These are phyloP conservation scores for Cnidoscolus chayamansa DNA, from an alignment of 441 rosid genomes.

Conservation along the genomic window DNA sequence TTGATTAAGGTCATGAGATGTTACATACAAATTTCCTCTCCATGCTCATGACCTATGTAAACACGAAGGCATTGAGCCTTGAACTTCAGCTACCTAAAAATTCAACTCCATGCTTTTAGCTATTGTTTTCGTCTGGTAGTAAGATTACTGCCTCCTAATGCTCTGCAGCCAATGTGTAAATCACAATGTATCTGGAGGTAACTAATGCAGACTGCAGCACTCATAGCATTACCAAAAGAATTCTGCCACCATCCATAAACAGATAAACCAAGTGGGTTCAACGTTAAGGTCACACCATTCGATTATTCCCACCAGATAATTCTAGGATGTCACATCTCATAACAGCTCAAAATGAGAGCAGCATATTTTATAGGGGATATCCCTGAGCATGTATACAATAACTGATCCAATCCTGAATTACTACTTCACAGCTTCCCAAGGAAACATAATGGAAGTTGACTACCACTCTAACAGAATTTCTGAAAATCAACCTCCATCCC, in stretches of 20 bases:
- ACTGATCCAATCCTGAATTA: conserved; percentile 18
- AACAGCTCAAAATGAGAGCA: conserved; percentile 9
- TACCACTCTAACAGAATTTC: conserved; percentile 16
- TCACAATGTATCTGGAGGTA: conserved; percentile 2
- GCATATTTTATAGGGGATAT: conserved; percentile 1
- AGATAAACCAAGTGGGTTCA: conserved; percentile 3
- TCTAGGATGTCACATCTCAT: conserved; percentile 9
- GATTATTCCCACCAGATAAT: conserved; percentile 14
- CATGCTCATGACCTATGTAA: conserved; percentile 21
- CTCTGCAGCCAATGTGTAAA: conserved; percentile 6
- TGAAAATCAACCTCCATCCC: conserved; percentile 20
- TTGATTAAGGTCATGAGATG: conserved; percentile 13
- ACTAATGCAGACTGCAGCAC: conserved; percentile 4
- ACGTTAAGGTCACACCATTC: neutral
- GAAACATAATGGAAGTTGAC: conserved; percentile 5
- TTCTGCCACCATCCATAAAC: conserved; percentile 7
- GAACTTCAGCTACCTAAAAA: conserved; percentile 3
- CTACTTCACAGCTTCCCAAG: conserved; percentile 6
- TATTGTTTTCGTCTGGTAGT: conserved; percentile 14
- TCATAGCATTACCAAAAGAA: conserved; percentile 10
- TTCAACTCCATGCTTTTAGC: conserved; percentile 15
- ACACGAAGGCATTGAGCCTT: conserved; percentile 17
- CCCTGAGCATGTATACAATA: conserved; percentile 6
- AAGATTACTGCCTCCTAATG: conserved; percentile 19
- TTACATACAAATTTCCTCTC: conserved; percentile 18